Evolutionary conservation across 768 basidiomycete genomes (phyloP).

Genomic region (Termitomyces sp.): DNA sequence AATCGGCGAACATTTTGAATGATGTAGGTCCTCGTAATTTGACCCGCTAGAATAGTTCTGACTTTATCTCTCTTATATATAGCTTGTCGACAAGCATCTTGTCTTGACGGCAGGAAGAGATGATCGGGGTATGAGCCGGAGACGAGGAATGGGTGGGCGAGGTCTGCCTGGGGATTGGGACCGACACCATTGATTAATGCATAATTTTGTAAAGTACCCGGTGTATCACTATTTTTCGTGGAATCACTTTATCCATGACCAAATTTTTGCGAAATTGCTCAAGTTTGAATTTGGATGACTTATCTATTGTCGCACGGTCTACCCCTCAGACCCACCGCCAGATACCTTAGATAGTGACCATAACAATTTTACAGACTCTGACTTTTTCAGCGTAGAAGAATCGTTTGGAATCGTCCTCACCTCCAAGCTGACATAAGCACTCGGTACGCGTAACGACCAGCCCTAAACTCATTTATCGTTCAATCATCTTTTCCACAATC

Average conservation of each 20-base stretch:
- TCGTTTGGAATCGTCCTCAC: no score
- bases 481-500: slow-evolving; percentile 3
- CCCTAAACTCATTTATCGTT: slow-evolving; percentile 20
- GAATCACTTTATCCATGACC: no score
- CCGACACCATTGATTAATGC: slow-evolving; percentile 34
- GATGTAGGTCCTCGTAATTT: slow-evolving; percentile 52
- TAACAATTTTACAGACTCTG: no score
- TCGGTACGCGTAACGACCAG: slow-evolving; percentile 19
- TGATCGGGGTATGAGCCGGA: slow-evolving; percentile 48
- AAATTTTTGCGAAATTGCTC: no score
- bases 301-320: background rate
- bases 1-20: slow-evolving; percentile 81
- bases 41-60: background rate
- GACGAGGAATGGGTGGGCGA: slow-evolving; percentile 46
- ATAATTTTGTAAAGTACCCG: background rate
- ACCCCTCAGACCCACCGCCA: background rate
- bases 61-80: slow-evolving; percentile 10
- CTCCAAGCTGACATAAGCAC: slow-evolving; percentile 21
- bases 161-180: slow-evolving; percentile 49
- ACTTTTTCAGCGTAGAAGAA: no score
- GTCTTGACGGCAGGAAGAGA: slow-evolving; percentile 51
- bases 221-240: slow-evolving; percentile 5
- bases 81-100: slow-evolving; percentile 80
- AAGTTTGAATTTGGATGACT: no score
- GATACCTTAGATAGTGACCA: background rate